Conservation (phyloP, 2,329 filamentous ascomycete genomes). For the Calcarisporium arbuscula region DNA sequence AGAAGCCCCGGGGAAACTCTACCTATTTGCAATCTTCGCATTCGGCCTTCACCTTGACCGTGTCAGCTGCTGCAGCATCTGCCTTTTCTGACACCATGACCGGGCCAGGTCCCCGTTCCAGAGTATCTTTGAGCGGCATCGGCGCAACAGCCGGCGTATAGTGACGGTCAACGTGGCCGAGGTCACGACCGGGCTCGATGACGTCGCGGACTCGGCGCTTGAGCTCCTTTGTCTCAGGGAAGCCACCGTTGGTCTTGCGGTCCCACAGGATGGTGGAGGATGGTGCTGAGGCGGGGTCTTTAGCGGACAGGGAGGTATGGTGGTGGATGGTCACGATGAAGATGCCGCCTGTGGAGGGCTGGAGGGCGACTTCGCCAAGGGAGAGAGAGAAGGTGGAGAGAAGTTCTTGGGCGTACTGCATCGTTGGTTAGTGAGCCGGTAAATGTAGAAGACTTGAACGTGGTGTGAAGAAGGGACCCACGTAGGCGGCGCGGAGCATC, state of each 20-base stretch:
- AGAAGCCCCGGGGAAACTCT: no score
- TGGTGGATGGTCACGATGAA: slow-evolving; percentile 65
- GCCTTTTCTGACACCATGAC: no score
- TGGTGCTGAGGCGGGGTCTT: slow-evolving; percentile 12
- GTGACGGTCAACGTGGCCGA: slow-evolving; percentile 73
- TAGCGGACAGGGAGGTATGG: slow-evolving; percentile 23
- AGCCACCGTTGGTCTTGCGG: slow-evolving; percentile 77
- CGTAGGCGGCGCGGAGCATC: slow-evolving; percentile 82
- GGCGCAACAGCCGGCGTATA: slow-evolving; percentile 3
- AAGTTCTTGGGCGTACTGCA: slow-evolving; percentile 85
- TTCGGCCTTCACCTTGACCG: slow-evolving; percentile 8
- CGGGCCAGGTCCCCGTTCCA: slow-evolving; percentile 2
- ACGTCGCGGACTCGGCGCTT: slow-evolving; percentile 79
- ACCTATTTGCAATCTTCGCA: slow-evolving; percentile 24
- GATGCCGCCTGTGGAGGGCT: slow-evolving; percentile 76
- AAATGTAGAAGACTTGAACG: neutral
- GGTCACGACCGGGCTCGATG: slow-evolving; percentile 67
- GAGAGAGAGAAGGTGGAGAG: slow-evolving; percentile 83
- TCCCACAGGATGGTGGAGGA: slow-evolving; percentile 68
- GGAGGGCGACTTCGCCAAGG: slow-evolving; percentile 80
- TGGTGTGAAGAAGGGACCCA: slow-evolving; percentile 34
- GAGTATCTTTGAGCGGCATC: neutral
- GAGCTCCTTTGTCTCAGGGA: slow-evolving; percentile 88
- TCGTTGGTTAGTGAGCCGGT: slow-evolving; percentile 2
- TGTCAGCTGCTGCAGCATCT: slow-evolving; percentile 3